These are phyloP conservation scores for Zizania palustris DNA, from an alignment of 202 grass and related monocot species.

Conservation along the genomic window DNA sequence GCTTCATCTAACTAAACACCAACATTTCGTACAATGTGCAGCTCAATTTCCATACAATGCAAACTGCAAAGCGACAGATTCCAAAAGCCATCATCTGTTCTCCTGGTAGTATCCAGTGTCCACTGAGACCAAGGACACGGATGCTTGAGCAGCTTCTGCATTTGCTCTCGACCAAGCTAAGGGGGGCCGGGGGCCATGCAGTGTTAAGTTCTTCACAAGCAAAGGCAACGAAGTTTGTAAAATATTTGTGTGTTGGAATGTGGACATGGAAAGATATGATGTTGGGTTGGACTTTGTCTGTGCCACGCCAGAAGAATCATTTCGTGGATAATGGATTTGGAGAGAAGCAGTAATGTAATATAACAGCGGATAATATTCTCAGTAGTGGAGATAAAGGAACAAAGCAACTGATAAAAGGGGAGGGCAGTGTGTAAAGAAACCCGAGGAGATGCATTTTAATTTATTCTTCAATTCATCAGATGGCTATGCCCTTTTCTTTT, in stretches of 20 bases:
- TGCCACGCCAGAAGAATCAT: slow-evolving; percentile 60
- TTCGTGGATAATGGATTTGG: slow-evolving; percentile 48
- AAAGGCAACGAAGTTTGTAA: slow-evolving; percentile 26
- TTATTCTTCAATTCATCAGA: background rate
- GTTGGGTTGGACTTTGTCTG: slow-evolving; percentile 41
- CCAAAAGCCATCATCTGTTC: slow-evolving; percentile 52
- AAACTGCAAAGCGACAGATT: slow-evolving; percentile 14
- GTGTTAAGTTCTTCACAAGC: too few species aligned
- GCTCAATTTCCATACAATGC: slow-evolving; percentile 1
- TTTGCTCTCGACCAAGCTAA: background rate
- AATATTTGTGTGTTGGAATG: slow-evolving; percentile 34
- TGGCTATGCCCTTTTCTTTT: background rate
- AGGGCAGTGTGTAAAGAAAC: slow-evolving; percentile 24
- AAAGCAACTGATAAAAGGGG: slow-evolving; percentile 36
- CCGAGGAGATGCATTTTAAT: background rate
- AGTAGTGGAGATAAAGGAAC: slow-evolving; percentile 40
- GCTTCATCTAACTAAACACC: slow-evolving; percentile 22
- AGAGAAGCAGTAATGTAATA: slow-evolving; percentile 20
- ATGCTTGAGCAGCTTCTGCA: background rate
- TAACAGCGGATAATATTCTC: slow-evolving; percentile 43
- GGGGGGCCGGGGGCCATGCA: slow-evolving; percentile 11
- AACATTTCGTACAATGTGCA: slow-evolving; percentile 17
- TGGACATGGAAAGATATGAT: slow-evolving; percentile 26
- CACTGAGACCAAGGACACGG: slow-evolving; percentile 28
- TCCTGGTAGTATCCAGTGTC: slow-evolving; percentile 37